Conservation (phyloP, 2,329 filamentous ascomycete species). For the Phaeophleospora eucalypticola region DNA sequence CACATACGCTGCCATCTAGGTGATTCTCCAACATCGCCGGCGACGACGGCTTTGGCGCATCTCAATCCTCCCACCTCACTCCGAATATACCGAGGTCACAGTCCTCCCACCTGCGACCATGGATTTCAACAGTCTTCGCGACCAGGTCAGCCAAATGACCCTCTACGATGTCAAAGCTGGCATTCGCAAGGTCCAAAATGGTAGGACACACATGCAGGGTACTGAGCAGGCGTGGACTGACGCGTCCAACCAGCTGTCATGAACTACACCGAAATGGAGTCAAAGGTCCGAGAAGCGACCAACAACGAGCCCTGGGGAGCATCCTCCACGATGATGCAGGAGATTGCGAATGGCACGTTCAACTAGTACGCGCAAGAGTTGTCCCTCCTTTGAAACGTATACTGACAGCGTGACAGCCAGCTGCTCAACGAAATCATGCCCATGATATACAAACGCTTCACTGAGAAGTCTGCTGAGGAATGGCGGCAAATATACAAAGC, state of each 20-base stretch:
- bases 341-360: constrained; percentile 96
- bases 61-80: no score
- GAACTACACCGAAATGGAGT: constrained; percentile 96
- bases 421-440: constrained; percentile 99
- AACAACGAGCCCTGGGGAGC: constrained; percentile 98
- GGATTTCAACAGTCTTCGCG: constrained; percentile 82
- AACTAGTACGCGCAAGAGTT: constrained; percentile 69
- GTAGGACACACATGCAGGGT: constrained; percentile 47
- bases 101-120: constrained; percentile 49
- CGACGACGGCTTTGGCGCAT: no score
- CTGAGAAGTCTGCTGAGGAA: constrained; percentile 95
- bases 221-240: constrained; percentile 1
- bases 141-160: constrained; percentile 84
- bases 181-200: constrained; percentile 95
- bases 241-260: constrained; percentile 66
- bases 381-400: background rate
- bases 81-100: background rate
- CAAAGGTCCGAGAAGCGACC: constrained; percentile 85
- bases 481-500: constrained; percentile 99
- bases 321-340: constrained; percentile 82
- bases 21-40: no score
- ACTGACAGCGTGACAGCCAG: constrained; percentile 59
- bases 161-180: constrained; percentile 94
- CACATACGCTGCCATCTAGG: no score
- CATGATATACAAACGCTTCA: constrained; percentile 99